Percentiles rank a stretch among this genome's conserved stretches.
Evolutionary conservation across 2,329 filamentous ascomycete genomes (phyloP).

Genomic region (Tolypocladium endophyticum): DNA sequence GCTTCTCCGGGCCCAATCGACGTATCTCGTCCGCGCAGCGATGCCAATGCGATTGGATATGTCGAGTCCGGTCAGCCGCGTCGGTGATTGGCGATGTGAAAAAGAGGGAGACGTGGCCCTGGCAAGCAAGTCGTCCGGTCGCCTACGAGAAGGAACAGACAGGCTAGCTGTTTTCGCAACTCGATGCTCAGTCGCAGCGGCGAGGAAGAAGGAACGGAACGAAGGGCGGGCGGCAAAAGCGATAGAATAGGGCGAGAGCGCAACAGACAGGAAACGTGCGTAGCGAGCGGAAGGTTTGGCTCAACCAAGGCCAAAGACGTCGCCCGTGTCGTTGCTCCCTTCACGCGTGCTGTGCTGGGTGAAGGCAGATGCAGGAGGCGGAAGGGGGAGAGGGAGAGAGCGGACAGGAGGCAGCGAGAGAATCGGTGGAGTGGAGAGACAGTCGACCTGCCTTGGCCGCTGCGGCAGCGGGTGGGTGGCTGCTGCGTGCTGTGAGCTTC

Average conservation of each 20-base stretch:
- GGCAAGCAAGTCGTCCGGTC: neutral
- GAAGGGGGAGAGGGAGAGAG: neutral
- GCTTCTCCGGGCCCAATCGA: neutral
- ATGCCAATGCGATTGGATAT: neutral
- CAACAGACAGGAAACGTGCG: neutral
- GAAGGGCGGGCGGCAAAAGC: neutral
- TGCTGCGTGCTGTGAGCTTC: neutral
- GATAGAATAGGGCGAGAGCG: neutral
- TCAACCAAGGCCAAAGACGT: neutral
- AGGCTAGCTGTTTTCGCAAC: neutral
- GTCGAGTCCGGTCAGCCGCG: neutral
- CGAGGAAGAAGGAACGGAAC: neutral
- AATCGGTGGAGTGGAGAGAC: neutral
- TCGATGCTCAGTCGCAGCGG: neutral
- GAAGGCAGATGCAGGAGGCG: neutral
- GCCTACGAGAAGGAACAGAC: neutral
- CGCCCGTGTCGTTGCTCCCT: neutral
- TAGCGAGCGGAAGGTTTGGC: neutral
- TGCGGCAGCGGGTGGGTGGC: neutral
- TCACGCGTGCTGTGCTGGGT: neutral
- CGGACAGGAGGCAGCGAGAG: neutral
- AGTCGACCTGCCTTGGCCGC: neutral
- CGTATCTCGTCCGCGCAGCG: neutral
- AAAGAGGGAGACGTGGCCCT: neutral
- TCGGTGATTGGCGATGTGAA: neutral